These are phyloP conservation scores for Solanum acaule DNA, from an alignment of 257 asterid genomes.

Conservation along the genomic window DNA sequence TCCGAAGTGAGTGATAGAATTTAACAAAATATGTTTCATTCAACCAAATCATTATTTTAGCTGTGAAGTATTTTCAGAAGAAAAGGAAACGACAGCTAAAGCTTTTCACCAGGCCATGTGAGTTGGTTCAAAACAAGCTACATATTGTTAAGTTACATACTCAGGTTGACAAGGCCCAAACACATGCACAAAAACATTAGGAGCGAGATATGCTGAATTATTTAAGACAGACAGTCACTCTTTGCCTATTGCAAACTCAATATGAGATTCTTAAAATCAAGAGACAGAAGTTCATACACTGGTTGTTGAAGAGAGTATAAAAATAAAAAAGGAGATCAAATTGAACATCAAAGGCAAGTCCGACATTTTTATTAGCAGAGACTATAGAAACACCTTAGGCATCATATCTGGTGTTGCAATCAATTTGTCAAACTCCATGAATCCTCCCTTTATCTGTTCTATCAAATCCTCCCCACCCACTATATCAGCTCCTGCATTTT, in stretches of 20 bases:
- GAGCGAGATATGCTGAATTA: neutral
- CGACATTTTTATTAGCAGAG: neutral
- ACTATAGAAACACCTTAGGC: slow-evolving; percentile 59
- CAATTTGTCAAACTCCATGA: slow-evolving; percentile 90
- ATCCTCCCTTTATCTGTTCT: slow-evolving; percentile 82
- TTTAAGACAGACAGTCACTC: neutral
- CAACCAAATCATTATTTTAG: neutral
- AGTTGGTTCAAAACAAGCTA: neutral
- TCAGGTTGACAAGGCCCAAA: neutral
- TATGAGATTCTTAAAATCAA: neutral
- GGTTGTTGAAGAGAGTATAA: neutral
- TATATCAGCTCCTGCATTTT: slow-evolving; percentile 93
- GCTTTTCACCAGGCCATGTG: neutral
- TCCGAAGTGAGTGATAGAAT: neutral
- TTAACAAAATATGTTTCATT: neutral
- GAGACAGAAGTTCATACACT: neutral
- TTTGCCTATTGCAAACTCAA: neutral
- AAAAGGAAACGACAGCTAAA: neutral
- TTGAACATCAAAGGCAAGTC: neutral
- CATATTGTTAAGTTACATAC: neutral
- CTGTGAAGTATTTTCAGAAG: neutral
- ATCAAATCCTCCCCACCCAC: slow-evolving; percentile 98
- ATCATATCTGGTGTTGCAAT: slow-evolving; percentile 99
- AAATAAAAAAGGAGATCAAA: neutral
- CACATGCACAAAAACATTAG: neutral